These are phyloP conservation scores for Populus alba DNA, from an alignment of 345 rosid genomes.

Conservation along the genomic window DNA sequence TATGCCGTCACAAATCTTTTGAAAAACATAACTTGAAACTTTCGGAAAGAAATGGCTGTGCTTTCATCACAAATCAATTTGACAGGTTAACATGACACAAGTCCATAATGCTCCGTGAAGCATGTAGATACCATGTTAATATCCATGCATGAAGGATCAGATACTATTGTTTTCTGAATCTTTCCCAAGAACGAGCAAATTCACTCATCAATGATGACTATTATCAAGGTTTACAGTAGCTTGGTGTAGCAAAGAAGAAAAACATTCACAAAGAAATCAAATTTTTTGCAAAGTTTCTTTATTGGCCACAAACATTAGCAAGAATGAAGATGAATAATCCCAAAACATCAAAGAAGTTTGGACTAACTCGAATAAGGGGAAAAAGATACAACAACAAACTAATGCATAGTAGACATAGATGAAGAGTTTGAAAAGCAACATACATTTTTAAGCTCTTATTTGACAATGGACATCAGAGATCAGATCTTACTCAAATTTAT, in stretches of 20 bases:
- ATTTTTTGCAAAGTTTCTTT: background rate
- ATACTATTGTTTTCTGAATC: background rate
- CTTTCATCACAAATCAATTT: background rate
- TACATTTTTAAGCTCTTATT: background rate
- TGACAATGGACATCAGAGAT: background rate
- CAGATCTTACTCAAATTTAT: background rate
- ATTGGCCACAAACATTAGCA: background rate
- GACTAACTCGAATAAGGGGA: background rate
- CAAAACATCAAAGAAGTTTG: background rate
- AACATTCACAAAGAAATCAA: background rate
- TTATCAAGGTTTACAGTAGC: background rate
- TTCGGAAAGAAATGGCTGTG: background rate
- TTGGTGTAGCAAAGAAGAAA: too few relatives aligned
- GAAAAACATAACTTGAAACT: background rate
- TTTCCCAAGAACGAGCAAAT: background rate
- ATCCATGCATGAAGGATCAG: background rate
- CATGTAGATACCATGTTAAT: too few relatives aligned
- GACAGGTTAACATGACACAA: background rate
- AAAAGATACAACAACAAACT: slow-evolving; percentile 2
- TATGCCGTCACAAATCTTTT: background rate
- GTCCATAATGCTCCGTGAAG: background rate
- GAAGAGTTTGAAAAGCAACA: background rate
- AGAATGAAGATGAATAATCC: background rate
- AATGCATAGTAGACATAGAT: slow-evolving; percentile 8
- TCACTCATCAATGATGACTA: background rate